Evolutionary conservation across 805 yeast genomes (phyloP), one percentile per base, ranked within the genome.

Genomic region (Cyberlindnera amylophila): DNA sequence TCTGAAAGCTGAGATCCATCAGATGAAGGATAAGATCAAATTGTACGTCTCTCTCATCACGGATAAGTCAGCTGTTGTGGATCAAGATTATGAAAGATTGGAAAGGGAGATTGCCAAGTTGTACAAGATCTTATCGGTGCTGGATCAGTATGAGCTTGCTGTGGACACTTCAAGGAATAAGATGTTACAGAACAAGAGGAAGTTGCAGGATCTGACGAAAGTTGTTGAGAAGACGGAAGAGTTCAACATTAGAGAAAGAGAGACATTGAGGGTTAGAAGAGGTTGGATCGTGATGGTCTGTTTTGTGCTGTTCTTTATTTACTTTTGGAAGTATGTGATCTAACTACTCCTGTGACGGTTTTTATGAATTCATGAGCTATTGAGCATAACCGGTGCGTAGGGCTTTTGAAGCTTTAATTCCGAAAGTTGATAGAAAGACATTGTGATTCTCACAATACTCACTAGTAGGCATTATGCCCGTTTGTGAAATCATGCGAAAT

Each of bases 221-320:
- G 16, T 43, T 2, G 50, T 50, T 23, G 50, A 49, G 15, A 26
- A 33, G 3, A 39, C 36, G 15, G 55, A 52, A 27, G 26, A 32
- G n/a, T 6, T 42, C 9, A 39, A 40, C 6, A 15, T 16, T 3
- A 34, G 35, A 35, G 29, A 35, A 17, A 32, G 34, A 7, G 46
- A 49, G 17, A 42, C 17, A 9, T 28, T 31, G 14, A 33, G 36
- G 19, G 15, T 34, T 6, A 36, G 46, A n/a, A 39, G 39, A 17
- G 34, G 28, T 14, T 42, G 44, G 38, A 17, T 39, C 10, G 5
- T 39, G 4, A 15, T 23, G 32, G n/a, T 12, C 6, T 10, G 35
- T 2, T 10, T 30, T 5, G 39, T 24, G 3, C 14, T 39, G n/a
- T 13, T 39, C 11, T 4, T 31, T 4, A 31, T 31, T n/a, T 38